Evolutionary conservation across 768 basidiomycete species (phyloP), one percentile per base, ranked within the genome.

Genomic region (Mycena haematopus): DNA sequence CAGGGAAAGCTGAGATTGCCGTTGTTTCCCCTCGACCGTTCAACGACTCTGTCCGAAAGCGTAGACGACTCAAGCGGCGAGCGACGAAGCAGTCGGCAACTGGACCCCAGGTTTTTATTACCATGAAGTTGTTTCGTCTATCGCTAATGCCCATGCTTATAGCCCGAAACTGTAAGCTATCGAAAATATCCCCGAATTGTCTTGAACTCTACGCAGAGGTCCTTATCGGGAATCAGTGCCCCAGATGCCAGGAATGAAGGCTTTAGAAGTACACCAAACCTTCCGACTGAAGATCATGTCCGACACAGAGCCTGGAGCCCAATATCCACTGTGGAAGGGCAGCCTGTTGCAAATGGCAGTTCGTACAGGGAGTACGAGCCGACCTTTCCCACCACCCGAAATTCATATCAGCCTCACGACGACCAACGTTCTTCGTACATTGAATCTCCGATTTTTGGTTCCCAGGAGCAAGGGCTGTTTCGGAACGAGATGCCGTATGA

Each of bases 401-500:
- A 35, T 51, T 31, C 46, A 52, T 24, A 46, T 35, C 62, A 44
- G 8, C 29, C 52, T 13, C 45, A 40, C 52, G 53, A 56, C 54
- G 49, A 45, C 19, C 35, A 56, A 29, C n/a, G 2, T 19, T 35
- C 56, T 6, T 53, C 51, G 44, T 31, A 50, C 38, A 14, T 45
- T 6, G 63, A 59, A 10, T 47, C 65, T 8, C 61, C 62, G 15
- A 17, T 63, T 17, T 67, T 49, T 36, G 65, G 62, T 22, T 62
- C 58, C 15, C 53, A 62, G 17, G 56, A 59, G 36, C 55, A 63
- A 46, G 65, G 33, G 1, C 58, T 67, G 15, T 67, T 67, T 40
- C 58, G 53, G 13, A 31, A 62, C 24, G 65, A 66, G 17, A 52
- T 67, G 50, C 64, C 54, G 8, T 60, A 60, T 38, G 65, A 67